phyloP scores from a whole-genome alignment of 768 basidiomycete species.

The Naganishia onofrii region DNA sequence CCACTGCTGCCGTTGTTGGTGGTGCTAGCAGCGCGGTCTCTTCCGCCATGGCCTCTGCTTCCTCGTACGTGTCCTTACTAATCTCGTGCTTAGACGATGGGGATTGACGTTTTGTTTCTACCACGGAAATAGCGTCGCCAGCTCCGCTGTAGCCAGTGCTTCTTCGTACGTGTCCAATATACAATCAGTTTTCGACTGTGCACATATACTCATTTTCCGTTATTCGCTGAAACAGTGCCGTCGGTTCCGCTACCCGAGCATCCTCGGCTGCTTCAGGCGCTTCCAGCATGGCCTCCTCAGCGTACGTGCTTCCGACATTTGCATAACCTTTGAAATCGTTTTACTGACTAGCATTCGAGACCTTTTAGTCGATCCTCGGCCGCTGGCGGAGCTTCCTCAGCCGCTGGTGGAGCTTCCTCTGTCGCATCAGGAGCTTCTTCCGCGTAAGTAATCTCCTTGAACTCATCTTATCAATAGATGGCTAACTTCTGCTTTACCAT shows the following conservation, averaged over 20 bases:
- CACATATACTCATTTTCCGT: background rate
- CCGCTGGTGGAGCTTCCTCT: background rate
- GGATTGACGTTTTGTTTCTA: no score
- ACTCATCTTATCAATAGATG: background rate
- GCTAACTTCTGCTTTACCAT: background rate
- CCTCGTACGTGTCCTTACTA: background rate
- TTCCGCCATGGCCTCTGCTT: constrained; percentile 2
- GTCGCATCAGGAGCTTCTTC: constrained; percentile 21
- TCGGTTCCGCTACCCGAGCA: background rate
- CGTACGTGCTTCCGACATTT: background rate
- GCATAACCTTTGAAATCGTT: background rate
- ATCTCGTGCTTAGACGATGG: no score
- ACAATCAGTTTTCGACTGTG: background rate
- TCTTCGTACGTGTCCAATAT: background rate
- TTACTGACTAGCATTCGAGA: background rate
- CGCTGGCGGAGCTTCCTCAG: constrained; percentile 8
- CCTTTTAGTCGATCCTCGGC: constrained; percentile 7
- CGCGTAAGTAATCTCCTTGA: background rate
- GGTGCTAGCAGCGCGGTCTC: constrained; percentile 33
- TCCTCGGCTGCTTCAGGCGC: background rate
- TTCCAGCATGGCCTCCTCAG: constrained; percentile 32
- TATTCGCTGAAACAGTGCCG: background rate
- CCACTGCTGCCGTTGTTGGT: constrained; percentile 23
- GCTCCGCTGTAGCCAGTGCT: constrained; percentile 7
- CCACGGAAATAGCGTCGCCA: constrained; percentile 6